Conservation (phyloP, 2,329 filamentous ascomycete species). For the Colletotrichum siamense region DNA sequence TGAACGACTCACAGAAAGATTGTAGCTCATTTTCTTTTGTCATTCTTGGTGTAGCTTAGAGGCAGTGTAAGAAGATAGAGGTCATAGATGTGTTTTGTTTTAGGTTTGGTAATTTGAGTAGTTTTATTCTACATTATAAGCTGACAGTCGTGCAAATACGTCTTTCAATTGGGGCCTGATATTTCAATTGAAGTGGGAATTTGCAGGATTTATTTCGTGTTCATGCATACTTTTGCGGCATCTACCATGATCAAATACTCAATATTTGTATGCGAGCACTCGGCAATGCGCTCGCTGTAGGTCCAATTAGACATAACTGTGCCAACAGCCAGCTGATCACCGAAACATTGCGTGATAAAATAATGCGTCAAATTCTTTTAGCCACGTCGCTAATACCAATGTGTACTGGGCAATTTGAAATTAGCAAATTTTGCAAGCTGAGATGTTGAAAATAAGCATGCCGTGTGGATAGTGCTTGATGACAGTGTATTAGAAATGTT, state of each 20-base stretch:
- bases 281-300: not conserved
- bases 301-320: not conserved
- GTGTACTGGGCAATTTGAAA: rapidly evolving
- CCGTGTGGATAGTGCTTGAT: not conserved
- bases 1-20: not conserved
- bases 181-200: not conserved
- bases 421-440: not conserved
- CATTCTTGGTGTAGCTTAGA: not conserved
- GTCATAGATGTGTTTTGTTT: not conserved
- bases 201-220: not conserved
- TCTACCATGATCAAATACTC: not conserved
- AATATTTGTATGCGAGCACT: not conserved
- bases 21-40: not conserved
- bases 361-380: not conserved
- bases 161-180: too few relatives aligned
- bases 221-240: not conserved
- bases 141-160: too few relatives aligned
- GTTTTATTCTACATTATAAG: rapidly evolving
- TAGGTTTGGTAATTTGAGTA: not conserved
- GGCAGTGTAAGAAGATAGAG: not conserved
- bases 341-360: not conserved
- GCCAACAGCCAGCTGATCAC: not conserved
- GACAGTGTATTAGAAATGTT: not conserved
- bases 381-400: rapidly evolving
- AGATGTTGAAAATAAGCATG: not conserved